These are phyloP conservation scores for Pisolithus sp. DNA, from an alignment of 768 basidiomycete species.

Conservation along the genomic window DNA sequence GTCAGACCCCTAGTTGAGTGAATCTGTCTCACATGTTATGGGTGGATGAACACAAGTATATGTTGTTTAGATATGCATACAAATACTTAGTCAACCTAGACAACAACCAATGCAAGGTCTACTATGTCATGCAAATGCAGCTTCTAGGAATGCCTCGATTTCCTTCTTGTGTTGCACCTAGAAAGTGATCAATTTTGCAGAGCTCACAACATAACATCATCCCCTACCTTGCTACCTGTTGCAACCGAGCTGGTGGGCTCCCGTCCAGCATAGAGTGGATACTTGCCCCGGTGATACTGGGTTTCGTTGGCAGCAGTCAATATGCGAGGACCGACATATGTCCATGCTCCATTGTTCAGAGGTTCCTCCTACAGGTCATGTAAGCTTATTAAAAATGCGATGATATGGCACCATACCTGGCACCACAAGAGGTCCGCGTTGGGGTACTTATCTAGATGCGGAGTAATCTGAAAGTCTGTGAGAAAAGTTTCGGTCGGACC, in stretches of 20 bases:
- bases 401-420: slow-evolving; percentile 44
- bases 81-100: no score
- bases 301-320: slow-evolving; percentile 91
- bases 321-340: slow-evolving; percentile 88
- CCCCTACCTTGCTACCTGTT: slow-evolving; percentile 78
- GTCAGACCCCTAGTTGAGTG: no score
- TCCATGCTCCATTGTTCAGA: slow-evolving; percentile 96
- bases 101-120: no score
- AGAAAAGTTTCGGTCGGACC: slow-evolving; percentile 1
- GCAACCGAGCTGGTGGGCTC: slow-evolving; percentile 89
- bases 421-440: slow-evolving; percentile 93
- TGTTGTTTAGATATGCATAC: no score
- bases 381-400: not conserved
- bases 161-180: slow-evolving; percentile 87
- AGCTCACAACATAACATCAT: not conserved
- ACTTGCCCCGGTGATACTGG: slow-evolving; percentile 84
- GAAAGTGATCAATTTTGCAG: slow-evolving; percentile 11
- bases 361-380: slow-evolving; percentile 68
- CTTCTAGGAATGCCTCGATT: slow-evolving; percentile 64
- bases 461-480: slow-evolving; percentile 55
- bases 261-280: slow-evolving; percentile 87
- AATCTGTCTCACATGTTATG: no score
- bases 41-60: no score
- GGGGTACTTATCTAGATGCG: slow-evolving; percentile 94
- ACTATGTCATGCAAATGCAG: slow-evolving; percentile 42